These are phyloP conservation scores for Starmera amethionina DNA, from an alignment of 805 yeast genomes.

Conservation along the genomic window DNA sequence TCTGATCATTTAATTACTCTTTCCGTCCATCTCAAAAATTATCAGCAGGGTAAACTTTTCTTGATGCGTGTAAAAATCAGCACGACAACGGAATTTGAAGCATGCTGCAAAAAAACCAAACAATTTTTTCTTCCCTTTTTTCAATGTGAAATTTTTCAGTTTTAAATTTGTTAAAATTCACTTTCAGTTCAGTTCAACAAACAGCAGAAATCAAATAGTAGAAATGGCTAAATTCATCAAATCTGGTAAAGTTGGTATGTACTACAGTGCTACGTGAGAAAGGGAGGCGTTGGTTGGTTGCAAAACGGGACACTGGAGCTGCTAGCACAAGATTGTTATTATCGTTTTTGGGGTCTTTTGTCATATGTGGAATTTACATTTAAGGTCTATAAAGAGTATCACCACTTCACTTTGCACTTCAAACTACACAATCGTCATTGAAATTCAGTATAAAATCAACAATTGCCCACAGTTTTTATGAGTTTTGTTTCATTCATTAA, in stretches of 20 bases:
- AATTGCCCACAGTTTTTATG: no score
- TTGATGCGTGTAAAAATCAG: not conserved
- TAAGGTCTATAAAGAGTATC: not conserved
- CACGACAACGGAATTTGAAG: not conserved
- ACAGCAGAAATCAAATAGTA: slow-evolving; percentile 6
- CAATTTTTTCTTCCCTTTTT: not conserved
- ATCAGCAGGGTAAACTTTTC: not conserved
- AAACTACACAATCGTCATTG: no score
- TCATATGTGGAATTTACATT: not conserved
- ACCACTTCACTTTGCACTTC: no score
- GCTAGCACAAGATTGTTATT: not conserved
- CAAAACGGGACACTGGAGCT: slow-evolving; percentile 45
- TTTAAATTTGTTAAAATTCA: not conserved
- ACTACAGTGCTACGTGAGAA: not conserved
- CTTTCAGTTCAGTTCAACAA: not conserved
- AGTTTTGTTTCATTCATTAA: not conserved
- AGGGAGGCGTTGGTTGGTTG: slow-evolving; percentile 21
- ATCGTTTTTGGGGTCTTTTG: not conserved
- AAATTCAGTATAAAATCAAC: no score
- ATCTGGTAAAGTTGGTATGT: slow-evolving; percentile 70
- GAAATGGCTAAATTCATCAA: slow-evolving; percentile 97
- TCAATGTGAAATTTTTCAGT: not conserved
- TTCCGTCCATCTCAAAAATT: not conserved
- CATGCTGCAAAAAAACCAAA: not conserved
- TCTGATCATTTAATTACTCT: not conserved